Conservation (phyloP, 1,284 basidiomycete species). For the Ganoderma meredithae region DNA sequence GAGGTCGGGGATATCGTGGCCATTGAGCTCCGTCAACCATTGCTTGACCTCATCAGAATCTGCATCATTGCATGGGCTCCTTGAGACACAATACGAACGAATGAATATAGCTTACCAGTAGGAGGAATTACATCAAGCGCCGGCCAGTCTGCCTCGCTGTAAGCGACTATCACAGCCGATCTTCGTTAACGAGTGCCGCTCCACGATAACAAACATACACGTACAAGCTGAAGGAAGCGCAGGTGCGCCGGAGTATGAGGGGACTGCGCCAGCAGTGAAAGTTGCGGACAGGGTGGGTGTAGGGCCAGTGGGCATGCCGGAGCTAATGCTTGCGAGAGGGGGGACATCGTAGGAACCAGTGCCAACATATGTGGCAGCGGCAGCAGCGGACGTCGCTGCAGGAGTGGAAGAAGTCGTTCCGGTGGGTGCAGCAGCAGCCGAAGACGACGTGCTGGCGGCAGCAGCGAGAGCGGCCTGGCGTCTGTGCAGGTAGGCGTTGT, state of each 20-base stretch:
- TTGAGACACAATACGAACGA: background rate
- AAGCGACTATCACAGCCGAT: conserved; percentile 53
- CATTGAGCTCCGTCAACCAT: conserved; percentile 83
- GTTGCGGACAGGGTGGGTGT: conserved; percentile 60
- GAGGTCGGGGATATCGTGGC: conserved; percentile 72
- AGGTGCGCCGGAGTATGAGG: conserved; percentile 66
- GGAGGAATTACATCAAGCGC: conserved; percentile 71
- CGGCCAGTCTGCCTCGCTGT: conserved; percentile 65
- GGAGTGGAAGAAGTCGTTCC: conserved; percentile 6
- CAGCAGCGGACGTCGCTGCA: background rate
- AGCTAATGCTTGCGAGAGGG: conserved; percentile 67
- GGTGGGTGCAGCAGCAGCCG: conserved; percentile 4
- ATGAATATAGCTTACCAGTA: conserved; percentile 50
- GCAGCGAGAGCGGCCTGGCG: conserved; percentile 16
- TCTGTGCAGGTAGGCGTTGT: conserved; percentile 24
- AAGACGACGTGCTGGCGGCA: conserved; percentile 2
- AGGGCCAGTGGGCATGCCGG: conserved; percentile 68
- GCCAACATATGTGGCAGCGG: conserved; percentile 5
- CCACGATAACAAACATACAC: conserved; percentile 32
- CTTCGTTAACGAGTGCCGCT: background rate
- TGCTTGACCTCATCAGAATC: conserved; percentile 68
- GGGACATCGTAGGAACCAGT: conserved; percentile 43
- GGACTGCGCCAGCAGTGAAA: conserved; percentile 63
- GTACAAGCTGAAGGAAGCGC: conserved; percentile 67
- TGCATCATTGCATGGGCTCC: conserved; percentile 33